Conservation (phyloP, 139 green algal species). For the Chloropicon primus region DNA sequence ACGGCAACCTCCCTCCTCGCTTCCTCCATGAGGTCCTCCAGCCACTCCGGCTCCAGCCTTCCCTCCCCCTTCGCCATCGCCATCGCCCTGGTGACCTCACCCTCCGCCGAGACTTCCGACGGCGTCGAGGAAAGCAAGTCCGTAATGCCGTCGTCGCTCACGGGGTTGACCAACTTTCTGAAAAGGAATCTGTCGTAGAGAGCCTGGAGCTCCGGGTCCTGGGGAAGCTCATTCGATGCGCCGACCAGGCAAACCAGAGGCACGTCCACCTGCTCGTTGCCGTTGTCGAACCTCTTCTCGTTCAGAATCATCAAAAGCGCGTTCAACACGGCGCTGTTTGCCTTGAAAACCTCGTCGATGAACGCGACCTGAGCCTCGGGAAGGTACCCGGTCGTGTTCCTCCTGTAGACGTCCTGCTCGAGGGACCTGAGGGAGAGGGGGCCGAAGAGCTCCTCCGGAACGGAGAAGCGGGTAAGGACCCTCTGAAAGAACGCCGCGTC, state of each 20-base stretch:
- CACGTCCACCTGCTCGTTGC: constrained; percentile 39
- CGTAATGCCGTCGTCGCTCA: constrained; percentile 2
- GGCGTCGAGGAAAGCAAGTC: neutral
- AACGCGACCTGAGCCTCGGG: constrained; percentile 59
- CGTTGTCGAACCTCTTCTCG: constrained; percentile 84
- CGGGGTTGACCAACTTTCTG: constrained; percentile 44
- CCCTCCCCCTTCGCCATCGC: no score
- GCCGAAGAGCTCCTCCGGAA: constrained; percentile 90
- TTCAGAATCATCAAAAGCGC: constrained; percentile 86
- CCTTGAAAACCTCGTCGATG: constrained; percentile 84
- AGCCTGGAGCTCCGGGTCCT: constrained; percentile 81
- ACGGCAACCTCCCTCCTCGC: constrained; percentile 45
- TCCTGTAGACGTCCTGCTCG: constrained; percentile 78
- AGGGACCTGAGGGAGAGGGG: constrained; percentile 73
- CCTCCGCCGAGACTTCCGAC: neutral
- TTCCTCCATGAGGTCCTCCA: constrained; percentile 35
- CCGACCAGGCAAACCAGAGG: constrained; percentile 52
- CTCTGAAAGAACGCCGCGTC: constrained; percentile 65
- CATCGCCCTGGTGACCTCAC: neutral
- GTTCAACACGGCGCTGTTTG: constrained; percentile 88
- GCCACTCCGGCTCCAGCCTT: constrained; percentile 11
- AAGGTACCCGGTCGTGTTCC: constrained; percentile 80
- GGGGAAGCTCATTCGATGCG: constrained; percentile 77
- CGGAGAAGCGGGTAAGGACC: constrained; percentile 76
- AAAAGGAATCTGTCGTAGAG: constrained; percentile 88